Conservation (phyloP, 139 green algal species). For the Limnomonas spitsbergensis region DNA sequence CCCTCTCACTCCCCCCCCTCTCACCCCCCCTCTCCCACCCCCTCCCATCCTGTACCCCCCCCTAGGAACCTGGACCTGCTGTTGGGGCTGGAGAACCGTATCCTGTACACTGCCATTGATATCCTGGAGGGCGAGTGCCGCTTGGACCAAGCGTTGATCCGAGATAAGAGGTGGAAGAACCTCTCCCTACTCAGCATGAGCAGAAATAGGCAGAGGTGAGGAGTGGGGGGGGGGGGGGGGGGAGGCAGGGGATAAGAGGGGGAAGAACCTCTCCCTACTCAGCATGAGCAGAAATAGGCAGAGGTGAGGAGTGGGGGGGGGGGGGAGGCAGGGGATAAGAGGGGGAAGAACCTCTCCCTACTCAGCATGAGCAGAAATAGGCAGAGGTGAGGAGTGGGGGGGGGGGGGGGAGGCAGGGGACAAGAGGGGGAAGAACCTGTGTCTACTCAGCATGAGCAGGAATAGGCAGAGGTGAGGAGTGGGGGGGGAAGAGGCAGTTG, state of each 20-base stretch:
- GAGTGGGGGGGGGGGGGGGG: background rate
- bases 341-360: slow-evolving; percentile 82
- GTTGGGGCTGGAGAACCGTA: slow-evolving; percentile 83
- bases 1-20: no score
- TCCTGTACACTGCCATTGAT: slow-evolving; percentile 88
- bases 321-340: no score
- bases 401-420: slow-evolving; percentile 40
- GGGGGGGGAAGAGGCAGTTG: background rate
- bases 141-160: slow-evolving; percentile 73
- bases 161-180: slow-evolving; percentile 88
- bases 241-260: background rate
- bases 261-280: slow-evolving; percentile 53
- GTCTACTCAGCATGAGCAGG: slow-evolving; percentile 72
- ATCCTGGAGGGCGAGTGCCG: slow-evolving; percentile 85
- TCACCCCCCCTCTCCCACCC: no score
- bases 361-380: slow-evolving; percentile 68
- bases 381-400: slow-evolving; percentile 39
- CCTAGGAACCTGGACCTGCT: slow-evolving; percentile 85
- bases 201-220: slow-evolving; percentile 55
- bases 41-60: no score
- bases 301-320: no score
- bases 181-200: slow-evolving; percentile 76
- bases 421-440: slow-evolving; percentile 87
- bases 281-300: slow-evolving; percentile 50
- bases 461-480: slow-evolving; percentile 52